phyloP scores from a whole-genome alignment of 2,329 filamentous ascomycete genomes.

The Talaromyces rugulosus region DNA sequence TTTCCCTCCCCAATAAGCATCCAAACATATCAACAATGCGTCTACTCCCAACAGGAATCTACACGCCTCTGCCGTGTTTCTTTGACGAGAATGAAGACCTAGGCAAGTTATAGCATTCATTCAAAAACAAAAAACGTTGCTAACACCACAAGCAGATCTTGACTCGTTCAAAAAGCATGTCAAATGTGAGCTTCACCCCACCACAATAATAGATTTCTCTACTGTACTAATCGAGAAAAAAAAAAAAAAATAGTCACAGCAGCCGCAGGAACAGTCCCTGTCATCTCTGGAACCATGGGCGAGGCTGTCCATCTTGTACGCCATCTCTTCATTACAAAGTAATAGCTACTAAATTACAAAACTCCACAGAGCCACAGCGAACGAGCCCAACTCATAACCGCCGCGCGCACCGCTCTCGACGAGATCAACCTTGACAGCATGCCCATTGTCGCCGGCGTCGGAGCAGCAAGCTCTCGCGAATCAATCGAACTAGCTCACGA shows the following conservation, averaged over 20 bases:
- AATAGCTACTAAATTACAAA: background rate
- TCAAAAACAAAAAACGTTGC: background rate
- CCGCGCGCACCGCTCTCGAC: background rate
- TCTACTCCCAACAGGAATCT: constrained; percentile 5
- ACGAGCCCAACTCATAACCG: background rate
- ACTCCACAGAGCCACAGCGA: background rate
- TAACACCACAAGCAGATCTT: background rate
- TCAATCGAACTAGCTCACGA: constrained; percentile 1
- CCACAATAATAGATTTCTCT: background rate
- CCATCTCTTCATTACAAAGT: background rate
- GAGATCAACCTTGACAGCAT: background rate
- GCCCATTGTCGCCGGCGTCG: constrained; percentile 1
- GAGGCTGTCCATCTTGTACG: constrained; percentile 1
- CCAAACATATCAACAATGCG: background rate
- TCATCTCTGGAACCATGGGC: constrained; percentile 2
- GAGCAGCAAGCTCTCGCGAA: constrained; percentile 1
- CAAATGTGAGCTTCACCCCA: background rate
- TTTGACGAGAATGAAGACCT: constrained; percentile 3
- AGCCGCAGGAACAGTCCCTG: background rate
- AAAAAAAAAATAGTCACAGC: background rate
- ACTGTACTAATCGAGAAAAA: background rate
- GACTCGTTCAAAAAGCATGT: constrained; percentile 4
- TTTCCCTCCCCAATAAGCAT: background rate
- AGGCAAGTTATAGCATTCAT: background rate
- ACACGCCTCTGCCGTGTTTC: constrained; percentile 7